These are phyloP conservation scores for Moesziomyces aphidis DNA, from an alignment of 1,284 basidiomycete genomes.

Conservation along the genomic window DNA sequence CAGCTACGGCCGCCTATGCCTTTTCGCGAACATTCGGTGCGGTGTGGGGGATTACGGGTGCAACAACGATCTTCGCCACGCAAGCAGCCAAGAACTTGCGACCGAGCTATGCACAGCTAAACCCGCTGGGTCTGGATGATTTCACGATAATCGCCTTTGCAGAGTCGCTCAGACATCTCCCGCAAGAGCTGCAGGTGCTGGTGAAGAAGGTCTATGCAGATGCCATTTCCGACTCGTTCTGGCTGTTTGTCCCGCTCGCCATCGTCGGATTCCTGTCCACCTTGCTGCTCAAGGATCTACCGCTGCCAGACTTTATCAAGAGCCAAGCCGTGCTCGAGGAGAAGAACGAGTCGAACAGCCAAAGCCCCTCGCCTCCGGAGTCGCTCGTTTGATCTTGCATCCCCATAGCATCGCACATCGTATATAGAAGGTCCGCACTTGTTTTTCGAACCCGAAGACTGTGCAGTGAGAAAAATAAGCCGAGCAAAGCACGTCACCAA, in stretches of 20 bases:
- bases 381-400: no score
- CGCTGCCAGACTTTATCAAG: constrained; percentile 43
- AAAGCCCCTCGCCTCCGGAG: neutral
- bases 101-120: constrained; percentile 16
- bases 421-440: no score
- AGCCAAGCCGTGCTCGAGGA: constrained; percentile 19
- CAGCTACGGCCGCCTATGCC: constrained; percentile 44
- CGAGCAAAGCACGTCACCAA: no score
- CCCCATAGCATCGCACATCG: no score
- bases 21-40: constrained; percentile 52
- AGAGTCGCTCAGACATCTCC: constrained; percentile 15
- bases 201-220: constrained; percentile 26
- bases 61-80: constrained; percentile 49
- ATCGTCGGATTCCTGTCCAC: constrained; percentile 26
- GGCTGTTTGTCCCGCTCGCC: constrained; percentile 33
- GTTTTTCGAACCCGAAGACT: no score
- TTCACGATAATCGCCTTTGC: constrained; percentile 35
- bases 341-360: constrained; percentile 5
- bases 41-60: constrained; percentile 49
- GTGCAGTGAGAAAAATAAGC: no score
- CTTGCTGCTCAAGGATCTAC: constrained; percentile 35
- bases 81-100: constrained; percentile 13
- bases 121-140: constrained; percentile 35
- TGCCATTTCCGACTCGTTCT: constrained; percentile 21
- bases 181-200: constrained; percentile 10